Percentiles rank a stretch among this genome's conserved stretches.
Evolutionary conservation across 2,329 filamentous ascomycete species (phyloP).

Genomic region (Colletotrichum liriopes): DNA sequence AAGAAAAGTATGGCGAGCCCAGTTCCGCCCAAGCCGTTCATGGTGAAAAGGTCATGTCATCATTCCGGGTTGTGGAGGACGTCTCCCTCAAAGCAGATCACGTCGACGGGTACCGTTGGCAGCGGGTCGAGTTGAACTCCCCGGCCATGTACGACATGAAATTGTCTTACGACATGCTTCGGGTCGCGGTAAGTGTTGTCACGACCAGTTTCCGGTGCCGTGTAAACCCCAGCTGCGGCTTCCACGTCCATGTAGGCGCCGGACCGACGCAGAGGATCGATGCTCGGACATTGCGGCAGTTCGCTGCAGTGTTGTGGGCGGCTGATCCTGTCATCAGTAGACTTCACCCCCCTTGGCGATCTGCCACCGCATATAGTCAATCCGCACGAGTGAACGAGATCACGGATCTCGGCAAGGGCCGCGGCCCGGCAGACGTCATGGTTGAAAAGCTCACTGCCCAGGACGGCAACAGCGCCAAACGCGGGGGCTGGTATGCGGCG

Average conservation of each 20-base stretch:
- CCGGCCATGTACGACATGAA: constrained; percentile 52
- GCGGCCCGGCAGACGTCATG: constrained; percentile 1
- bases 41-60: background rate
- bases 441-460: constrained; percentile 39
- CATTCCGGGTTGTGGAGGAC: constrained; percentile 28
- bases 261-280: constrained; percentile 50
- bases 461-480: constrained; percentile 39
- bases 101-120: constrained; percentile 44
- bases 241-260: constrained; percentile 57
- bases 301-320: constrained; percentile 54
- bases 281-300: constrained; percentile 48
- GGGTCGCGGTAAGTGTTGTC: constrained; percentile 51
- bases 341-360: constrained; percentile 54
- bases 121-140: constrained; percentile 51
- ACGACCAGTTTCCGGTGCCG: constrained; percentile 51
- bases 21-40: constrained; percentile 35
- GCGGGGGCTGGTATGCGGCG: background rate
- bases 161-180: constrained; percentile 49
- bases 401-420: constrained; percentile 12
- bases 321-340: constrained; percentile 54
- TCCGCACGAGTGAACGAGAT: constrained; percentile 32
- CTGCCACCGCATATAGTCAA: constrained; percentile 35
- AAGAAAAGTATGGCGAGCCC: background rate
- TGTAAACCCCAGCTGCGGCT: constrained; percentile 53
- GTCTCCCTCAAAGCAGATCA: constrained; percentile 23